Conservation (phyloP, 768 basidiomycete species). For the Hortiboletus campestris region DNA sequence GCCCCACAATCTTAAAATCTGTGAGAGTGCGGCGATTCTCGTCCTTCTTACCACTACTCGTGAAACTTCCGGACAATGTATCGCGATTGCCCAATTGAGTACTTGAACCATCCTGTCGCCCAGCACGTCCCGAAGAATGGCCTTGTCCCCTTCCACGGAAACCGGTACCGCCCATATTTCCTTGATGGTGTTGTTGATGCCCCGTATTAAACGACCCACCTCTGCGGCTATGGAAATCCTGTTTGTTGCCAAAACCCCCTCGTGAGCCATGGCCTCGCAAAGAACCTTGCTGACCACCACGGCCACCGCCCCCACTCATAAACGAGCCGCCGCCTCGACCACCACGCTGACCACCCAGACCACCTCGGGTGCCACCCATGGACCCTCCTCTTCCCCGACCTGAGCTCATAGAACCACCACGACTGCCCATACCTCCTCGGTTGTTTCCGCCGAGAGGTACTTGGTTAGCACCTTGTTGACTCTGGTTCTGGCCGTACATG, state of each 20-base stretch:
- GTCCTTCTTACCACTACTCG: slow-evolving; percentile 71
- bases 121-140: slow-evolving; percentile 41
- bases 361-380: slow-evolving; percentile 44
- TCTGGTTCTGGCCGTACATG: slow-evolving; percentile 32
- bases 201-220: slow-evolving; percentile 60
- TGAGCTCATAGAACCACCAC: slow-evolving; percentile 36
- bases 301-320: slow-evolving; percentile 37
- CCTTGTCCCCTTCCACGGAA: slow-evolving; percentile 66
- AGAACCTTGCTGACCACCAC: slow-evolving; percentile 47
- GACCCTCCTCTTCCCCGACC: slow-evolving; percentile 48
- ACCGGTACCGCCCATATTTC: slow-evolving; percentile 38
- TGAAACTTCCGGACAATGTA: slow-evolving; percentile 42
- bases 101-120: slow-evolving; percentile 37
- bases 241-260: slow-evolving; percentile 60
- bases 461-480: slow-evolving; percentile 45
- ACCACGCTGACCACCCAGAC: slow-evolving; percentile 41
- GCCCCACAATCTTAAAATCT: slow-evolving; percentile 94
- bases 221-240: slow-evolving; percentile 65
- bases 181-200: slow-evolving; percentile 36
- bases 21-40: slow-evolving; percentile 91
- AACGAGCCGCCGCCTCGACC: slow-evolving; percentile 39
- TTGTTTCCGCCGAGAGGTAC: slow-evolving; percentile 40
- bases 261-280: slow-evolving; percentile 64
- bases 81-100: slow-evolving; percentile 49
- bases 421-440: slow-evolving; percentile 46